Evolutionary conservation across 2,329 filamentous ascomycete species (phyloP).

Genomic region (Dendrostoma leiphaemia): DNA sequence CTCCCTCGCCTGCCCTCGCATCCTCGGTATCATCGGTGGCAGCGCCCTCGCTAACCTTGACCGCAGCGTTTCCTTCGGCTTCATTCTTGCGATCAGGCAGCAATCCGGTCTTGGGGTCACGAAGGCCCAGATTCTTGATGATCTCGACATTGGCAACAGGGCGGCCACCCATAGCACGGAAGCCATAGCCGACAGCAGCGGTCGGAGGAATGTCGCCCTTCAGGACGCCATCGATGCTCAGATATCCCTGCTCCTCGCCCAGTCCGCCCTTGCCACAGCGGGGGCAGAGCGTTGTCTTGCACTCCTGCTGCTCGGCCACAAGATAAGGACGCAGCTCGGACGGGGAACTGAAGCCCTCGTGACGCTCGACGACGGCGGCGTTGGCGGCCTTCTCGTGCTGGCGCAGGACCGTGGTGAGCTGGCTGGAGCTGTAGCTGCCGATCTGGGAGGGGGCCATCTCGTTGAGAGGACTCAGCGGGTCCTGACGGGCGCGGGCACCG

Average conservation of each 20-base stretch:
- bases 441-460: constrained; percentile 43
- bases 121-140: constrained; percentile 38
- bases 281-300: constrained; percentile 50
- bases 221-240: constrained; percentile 50
- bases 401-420: constrained; percentile 45
- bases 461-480: constrained; percentile 43
- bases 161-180: constrained; percentile 41
- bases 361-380: constrained; percentile 19
- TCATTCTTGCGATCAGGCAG: background rate
- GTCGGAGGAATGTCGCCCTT: constrained; percentile 49
- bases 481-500: constrained; percentile 39
- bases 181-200: constrained; percentile 51
- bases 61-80: background rate
- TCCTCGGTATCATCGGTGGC: too few relatives aligned
- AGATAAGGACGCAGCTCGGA: constrained; percentile 1
- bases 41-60: background rate
- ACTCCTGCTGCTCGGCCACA: constrained; percentile 37
- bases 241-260: constrained; percentile 40
- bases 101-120: background rate
- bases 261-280: constrained; percentile 42
- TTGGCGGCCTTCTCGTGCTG: constrained; percentile 42
- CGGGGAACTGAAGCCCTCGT: background rate
- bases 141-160: constrained; percentile 40
- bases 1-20: background rate
- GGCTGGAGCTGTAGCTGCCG: constrained; percentile 42